Conservation (phyloP, 768 basidiomycete genomes). For the Guyanaporus albipodus region DNA sequence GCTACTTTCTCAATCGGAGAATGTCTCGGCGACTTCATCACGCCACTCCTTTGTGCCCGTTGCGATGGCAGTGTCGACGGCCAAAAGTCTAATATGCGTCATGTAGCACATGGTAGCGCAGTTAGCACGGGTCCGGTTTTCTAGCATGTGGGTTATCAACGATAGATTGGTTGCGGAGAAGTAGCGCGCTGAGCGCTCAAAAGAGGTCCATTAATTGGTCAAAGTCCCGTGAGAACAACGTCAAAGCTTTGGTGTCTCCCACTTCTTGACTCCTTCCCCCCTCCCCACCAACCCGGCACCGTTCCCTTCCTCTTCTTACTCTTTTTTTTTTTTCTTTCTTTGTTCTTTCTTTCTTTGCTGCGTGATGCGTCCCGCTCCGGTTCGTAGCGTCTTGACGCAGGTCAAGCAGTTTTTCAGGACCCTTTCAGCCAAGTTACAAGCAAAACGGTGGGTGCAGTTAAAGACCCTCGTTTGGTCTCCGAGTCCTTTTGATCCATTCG, state of each 20-base stretch:
- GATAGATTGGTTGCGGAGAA: too few relatives aligned
- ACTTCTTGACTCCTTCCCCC: neutral
- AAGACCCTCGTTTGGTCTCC: neutral
- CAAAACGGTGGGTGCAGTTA: constrained; percentile 18
- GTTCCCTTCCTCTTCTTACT: neutral
- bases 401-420: constrained; percentile 16
- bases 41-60: too few relatives aligned
- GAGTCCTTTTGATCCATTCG: neutral
- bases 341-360: neutral
- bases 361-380: constrained; percentile 15
- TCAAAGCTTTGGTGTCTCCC: neutral
- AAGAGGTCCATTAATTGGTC: too few relatives aligned
- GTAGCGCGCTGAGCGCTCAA: too few relatives aligned
- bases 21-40: too few relatives aligned
- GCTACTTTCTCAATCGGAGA: too few relatives aligned
- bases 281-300: neutral
- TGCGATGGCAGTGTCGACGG: too few relatives aligned
- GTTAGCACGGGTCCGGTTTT: too few relatives aligned
- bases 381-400: constrained; percentile 12
- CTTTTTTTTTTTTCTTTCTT: neutral
- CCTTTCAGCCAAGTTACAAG: constrained; percentile 17
- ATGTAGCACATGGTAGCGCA: too few relatives aligned
- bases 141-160: too few relatives aligned
- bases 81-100: too few relatives aligned
- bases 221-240: constrained; percentile 2